A percentile compares a stretch with the other conserved stretches of the same genome.
These are phyloP conservation scores for Phytophthora sojae DNA, from an alignment of 352 stramenopile species.

Conservation along the genomic window DNA sequence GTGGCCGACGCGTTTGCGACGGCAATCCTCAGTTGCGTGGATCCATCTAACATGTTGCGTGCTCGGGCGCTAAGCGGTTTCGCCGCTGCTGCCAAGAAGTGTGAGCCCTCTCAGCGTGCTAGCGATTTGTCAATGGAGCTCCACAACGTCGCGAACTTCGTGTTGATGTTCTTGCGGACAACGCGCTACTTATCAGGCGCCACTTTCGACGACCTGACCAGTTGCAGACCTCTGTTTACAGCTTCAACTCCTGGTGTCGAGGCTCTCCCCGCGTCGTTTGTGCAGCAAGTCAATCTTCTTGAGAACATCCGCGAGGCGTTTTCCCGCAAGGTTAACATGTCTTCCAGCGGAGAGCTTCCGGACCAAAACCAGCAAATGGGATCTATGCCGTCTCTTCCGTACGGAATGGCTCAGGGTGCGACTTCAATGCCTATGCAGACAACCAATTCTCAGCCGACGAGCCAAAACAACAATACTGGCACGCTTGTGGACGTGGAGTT, in stretches of 20 bases:
- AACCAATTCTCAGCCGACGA: conserved; percentile 15
- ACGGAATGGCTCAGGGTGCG: conserved; percentile 18
- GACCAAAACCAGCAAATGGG: conserved; percentile 15
- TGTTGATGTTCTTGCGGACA: conserved; percentile 75
- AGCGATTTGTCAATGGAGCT: conserved; percentile 69
- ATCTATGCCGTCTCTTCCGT: conserved; percentile 32
- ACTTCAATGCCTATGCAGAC: conserved; percentile 12
- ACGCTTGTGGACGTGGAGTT: conserved; percentile 75
- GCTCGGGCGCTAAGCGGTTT: conserved; percentile 64
- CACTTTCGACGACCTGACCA: conserved; percentile 69
- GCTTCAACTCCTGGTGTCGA: conserved; percentile 51
- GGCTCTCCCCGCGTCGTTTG: conserved; percentile 71
- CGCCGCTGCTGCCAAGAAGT: conserved; percentile 58
- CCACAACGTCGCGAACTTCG: conserved; percentile 80
- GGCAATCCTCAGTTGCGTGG: conserved; percentile 78
- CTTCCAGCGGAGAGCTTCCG: conserved; percentile 7
- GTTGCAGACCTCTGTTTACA: conserved; percentile 63
- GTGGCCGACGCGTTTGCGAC: conserved; percentile 80
- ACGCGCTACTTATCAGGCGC: conserved; percentile 66
- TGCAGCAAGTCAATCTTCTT: conserved; percentile 73
- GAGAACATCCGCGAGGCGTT: conserved; percentile 68
- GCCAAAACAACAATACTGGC: conserved; percentile 29
- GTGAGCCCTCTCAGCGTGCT: conserved; percentile 50
- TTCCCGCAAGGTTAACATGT: conserved; percentile 33
- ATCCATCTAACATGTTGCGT: conserved; percentile 66